Evolutionary conservation across 2,329 filamentous ascomycete genomes (phyloP).

Genomic region (Colletotrichum ledebouriae): DNA sequence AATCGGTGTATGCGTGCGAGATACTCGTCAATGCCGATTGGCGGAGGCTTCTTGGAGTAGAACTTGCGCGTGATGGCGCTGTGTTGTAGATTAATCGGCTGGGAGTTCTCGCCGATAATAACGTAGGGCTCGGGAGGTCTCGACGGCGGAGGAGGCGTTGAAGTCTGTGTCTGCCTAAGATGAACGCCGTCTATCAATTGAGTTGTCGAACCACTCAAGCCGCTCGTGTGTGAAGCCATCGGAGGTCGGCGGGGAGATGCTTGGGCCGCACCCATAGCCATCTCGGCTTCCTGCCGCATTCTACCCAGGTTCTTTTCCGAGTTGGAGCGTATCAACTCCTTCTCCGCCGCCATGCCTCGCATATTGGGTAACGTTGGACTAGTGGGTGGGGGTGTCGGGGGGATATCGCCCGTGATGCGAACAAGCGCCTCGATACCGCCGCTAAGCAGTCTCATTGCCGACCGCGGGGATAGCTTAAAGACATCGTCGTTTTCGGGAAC

Average conservation of each 20-base stretch:
- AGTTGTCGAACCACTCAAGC: conserved; percentile 15
- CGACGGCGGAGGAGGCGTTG: conserved; percentile 50
- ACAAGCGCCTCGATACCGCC: conserved; percentile 79
- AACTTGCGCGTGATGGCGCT: conserved; percentile 92
- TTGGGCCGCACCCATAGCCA: conserved; percentile 1
- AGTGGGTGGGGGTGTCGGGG: conserved; percentile 80
- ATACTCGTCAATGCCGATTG: conserved; percentile 87
- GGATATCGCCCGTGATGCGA: conserved; percentile 80
- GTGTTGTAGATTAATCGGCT: conserved; percentile 83
- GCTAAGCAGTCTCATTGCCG: conserved; percentile 84
- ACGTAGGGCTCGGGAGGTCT: conserved; percentile 64
- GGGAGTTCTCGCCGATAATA: conserved; percentile 76
- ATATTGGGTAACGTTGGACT: conserved; percentile 74
- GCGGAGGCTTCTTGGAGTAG: conserved; percentile 88
- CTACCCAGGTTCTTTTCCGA: conserved; percentile 67
- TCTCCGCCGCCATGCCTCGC: conserved; percentile 73
- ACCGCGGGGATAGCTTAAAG: conserved; percentile 77
- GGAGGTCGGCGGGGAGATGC: conserved; percentile 18
- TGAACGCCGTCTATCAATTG: conserved; percentile 41
- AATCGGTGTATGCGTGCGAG: conserved; percentile 88
- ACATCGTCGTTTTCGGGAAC: conserved; percentile 70
- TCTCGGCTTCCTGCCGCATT: conserved; percentile 58
- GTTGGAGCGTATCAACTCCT: conserved; percentile 70
- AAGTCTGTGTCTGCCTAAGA: conserved; percentile 48
- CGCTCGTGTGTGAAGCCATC: conserved; percentile 43